Evolutionary conservation across 257 asterid genomes (phyloP).

Genomic region (Misopates orontium): DNA sequence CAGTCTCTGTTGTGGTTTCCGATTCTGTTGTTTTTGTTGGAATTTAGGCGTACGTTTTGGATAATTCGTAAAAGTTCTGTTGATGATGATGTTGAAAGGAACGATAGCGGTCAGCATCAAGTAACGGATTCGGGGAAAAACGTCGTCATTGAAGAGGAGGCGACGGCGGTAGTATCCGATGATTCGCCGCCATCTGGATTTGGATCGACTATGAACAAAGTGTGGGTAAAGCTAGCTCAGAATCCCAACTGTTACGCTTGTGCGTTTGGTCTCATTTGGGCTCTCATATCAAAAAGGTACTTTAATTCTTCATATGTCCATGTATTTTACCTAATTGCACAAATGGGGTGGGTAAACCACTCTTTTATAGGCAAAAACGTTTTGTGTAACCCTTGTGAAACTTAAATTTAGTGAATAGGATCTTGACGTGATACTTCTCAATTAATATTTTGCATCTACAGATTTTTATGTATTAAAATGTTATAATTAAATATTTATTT

Average conservation of each 20-base stretch:
- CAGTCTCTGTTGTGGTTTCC: conserved; percentile 69
- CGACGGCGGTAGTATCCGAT: too few species aligned
- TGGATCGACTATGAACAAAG: conserved; percentile 43
- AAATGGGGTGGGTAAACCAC: too few species aligned
- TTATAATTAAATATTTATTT: too few species aligned
- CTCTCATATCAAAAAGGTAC: conserved; percentile 57
- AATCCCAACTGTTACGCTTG: conserved; percentile 74
- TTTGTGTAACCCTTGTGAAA: too few species aligned
- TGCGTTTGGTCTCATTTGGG: conserved; percentile 66
- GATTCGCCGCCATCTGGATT: background rate
- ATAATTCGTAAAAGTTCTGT: too few species aligned
- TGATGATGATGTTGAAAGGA: background rate
- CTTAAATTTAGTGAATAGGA: too few species aligned
- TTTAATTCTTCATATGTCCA: background rate
- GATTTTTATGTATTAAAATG: too few species aligned
- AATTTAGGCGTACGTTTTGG: conserved; percentile 38
- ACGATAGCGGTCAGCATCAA: too few species aligned
- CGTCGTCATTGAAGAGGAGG: background rate
- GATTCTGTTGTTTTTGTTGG: conserved; percentile 44
- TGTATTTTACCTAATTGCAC: too few species aligned
- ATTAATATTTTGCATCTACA: too few species aligned
- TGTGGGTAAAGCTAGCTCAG: conserved; percentile 43
- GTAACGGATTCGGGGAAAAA: background rate
- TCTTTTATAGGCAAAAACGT: too few species aligned
- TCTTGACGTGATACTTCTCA: too few species aligned